phyloP scores from a whole-genome alignment of 495 filamentous ascomycete species.

The Penicillium cinerascens region DNA sequence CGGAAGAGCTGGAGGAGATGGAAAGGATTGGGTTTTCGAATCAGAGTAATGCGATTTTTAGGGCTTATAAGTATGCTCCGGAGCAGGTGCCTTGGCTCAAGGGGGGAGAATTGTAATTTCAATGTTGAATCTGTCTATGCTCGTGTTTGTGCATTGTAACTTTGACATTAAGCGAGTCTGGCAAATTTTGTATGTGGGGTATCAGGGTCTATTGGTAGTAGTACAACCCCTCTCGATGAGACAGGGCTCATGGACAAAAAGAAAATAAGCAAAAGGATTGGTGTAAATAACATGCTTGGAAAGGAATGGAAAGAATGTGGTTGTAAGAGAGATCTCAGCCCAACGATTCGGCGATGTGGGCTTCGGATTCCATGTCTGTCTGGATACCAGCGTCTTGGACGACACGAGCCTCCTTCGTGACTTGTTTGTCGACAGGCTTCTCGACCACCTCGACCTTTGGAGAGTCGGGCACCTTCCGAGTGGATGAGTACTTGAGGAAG shows the following conservation, averaged over 20 bases:
- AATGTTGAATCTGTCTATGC: background rate
- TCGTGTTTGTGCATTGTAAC: background rate
- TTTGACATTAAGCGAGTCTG: background rate
- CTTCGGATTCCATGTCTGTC: constrained; percentile 6
- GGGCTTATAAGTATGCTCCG: constrained; percentile 21
- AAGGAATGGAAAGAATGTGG: background rate
- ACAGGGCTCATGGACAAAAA: background rate
- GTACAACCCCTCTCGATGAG: background rate
- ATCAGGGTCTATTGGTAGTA: constrained; percentile 10
- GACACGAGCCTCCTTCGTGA: constrained; percentile 21
- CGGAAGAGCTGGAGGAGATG: constrained; percentile 13
- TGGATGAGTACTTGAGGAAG: constrained; percentile 45
- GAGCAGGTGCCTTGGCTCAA: constrained; percentile 22
- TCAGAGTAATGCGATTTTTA: constrained; percentile 22
- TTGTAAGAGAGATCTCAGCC: constrained; percentile 22
- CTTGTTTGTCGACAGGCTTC: constrained; percentile 31
- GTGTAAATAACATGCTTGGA: background rate
- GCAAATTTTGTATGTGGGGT: constrained; percentile 1
- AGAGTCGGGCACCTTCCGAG: constrained; percentile 28
- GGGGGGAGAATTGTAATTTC: background rate
- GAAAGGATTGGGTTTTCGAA: constrained; percentile 19
- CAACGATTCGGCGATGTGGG: constrained; percentile 37
- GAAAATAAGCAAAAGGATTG: background rate
- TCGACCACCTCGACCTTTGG: constrained; percentile 32
- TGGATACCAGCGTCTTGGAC: constrained; percentile 16